Conservation (phyloP, 164 flowering plant genomes). For the Litsea cubeba region DNA sequence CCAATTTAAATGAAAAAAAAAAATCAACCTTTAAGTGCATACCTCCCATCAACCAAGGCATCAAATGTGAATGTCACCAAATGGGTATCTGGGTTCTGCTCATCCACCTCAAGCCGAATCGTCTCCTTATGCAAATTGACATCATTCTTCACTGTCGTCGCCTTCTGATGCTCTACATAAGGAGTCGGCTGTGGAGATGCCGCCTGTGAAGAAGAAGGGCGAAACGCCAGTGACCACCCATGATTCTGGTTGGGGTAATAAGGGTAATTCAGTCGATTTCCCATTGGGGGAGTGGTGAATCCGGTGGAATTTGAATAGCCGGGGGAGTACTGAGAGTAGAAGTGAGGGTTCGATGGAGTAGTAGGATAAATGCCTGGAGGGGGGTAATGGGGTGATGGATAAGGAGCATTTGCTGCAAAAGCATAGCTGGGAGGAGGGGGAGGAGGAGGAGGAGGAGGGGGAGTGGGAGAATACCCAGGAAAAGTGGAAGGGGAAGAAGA, state of each 20-base stretch:
- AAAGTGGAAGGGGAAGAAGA: slow-evolving; percentile 8
- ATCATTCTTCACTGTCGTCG: slow-evolving; percentile 71
- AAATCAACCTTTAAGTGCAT: neutral
- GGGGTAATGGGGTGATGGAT: slow-evolving; percentile 25
- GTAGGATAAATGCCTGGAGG: slow-evolving; percentile 15
- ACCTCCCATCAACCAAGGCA: slow-evolving; percentile 86
- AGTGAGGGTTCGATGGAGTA: slow-evolving; percentile 11
- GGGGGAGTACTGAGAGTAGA: slow-evolving; percentile 2
- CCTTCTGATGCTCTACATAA: slow-evolving; percentile 62
- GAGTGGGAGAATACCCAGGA: slow-evolving; percentile 14
- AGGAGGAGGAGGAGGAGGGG: neutral
- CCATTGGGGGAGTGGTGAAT: slow-evolving; percentile 18
- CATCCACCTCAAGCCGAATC: slow-evolving; percentile 58
- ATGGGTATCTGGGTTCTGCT: slow-evolving; percentile 54
- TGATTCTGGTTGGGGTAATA: slow-evolving; percentile 26
- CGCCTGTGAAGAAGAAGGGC: slow-evolving; percentile 14
- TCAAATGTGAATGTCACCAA: slow-evolving; percentile 86
- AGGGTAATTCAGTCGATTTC: slow-evolving; percentile 24
- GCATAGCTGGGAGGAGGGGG: slow-evolving; percentile 9
- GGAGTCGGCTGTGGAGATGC: slow-evolving; percentile 29
- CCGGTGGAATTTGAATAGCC: slow-evolving; percentile 6
- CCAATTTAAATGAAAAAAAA: neutral
- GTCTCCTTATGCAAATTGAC: slow-evolving; percentile 84
- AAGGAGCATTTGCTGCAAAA: slow-evolving; percentile 26
- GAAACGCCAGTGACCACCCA: slow-evolving; percentile 30